phyloP scores from a whole-genome alignment of 2,329 filamentous ascomycete genomes.

The Cladosporium sp. region DNA sequence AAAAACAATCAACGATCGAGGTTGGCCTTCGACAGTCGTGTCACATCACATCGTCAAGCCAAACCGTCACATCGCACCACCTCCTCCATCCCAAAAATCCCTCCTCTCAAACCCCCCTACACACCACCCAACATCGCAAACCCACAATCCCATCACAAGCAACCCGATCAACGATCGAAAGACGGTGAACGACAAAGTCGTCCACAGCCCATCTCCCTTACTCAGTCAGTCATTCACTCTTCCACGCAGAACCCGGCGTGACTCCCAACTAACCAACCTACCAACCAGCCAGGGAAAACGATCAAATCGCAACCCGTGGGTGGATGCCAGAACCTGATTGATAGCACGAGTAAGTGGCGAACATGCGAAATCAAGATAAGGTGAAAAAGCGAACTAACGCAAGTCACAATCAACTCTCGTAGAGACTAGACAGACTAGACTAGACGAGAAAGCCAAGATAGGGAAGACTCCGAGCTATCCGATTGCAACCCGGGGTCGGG shows the following conservation, averaged over 20 bases:
- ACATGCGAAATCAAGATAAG: background rate
- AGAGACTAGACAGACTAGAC: no score
- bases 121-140: background rate
- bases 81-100: no score
- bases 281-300: background rate
- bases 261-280: background rate
- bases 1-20: no score
- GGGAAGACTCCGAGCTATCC: background rate
- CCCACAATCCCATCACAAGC: background rate
- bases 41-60: no score
- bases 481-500: background rate
- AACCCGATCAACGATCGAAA: background rate
- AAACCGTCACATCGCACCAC: background rate
- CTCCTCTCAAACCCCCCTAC: background rate
- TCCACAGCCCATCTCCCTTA: background rate
- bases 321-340: background rate
- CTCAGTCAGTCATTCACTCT: background rate
- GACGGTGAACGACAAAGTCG: background rate
- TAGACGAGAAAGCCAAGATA: background rate
- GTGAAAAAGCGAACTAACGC: background rate
- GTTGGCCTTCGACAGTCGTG: no score
- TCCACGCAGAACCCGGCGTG: background rate
- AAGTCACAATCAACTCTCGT: background rate
- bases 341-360: background rate
- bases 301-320: background rate